A percentile compares a stretch with the other conserved stretches of the same genome.
These are phyloP conservation scores for Colletotrichum abscissum DNA, from an alignment of 2,329 filamentous ascomycete species.

Conservation along the genomic window DNA sequence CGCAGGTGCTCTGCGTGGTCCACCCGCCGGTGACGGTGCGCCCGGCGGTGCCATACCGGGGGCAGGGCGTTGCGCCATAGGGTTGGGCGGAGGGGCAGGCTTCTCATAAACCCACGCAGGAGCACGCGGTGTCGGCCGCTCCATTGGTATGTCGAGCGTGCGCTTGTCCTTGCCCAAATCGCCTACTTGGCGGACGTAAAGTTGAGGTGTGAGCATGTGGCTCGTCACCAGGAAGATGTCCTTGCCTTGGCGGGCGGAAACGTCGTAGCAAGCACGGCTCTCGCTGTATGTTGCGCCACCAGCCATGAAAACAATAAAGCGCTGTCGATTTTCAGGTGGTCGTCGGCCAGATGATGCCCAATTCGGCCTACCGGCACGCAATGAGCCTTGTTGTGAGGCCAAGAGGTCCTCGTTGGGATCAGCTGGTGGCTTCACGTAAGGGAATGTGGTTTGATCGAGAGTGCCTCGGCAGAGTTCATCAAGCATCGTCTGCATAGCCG, in stretches of 20 bases:
- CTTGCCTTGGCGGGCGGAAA: slow-evolving; percentile 76
- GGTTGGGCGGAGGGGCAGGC: slow-evolving; percentile 63
- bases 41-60: slow-evolving; percentile 40
- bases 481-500: slow-evolving; percentile 84
- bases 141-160: slow-evolving; percentile 82
- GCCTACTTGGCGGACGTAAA: slow-evolving; percentile 85
- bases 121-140: slow-evolving; percentile 82
- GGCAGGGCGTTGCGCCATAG: slow-evolving; percentile 44
- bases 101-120: slow-evolving; percentile 89
- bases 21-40: slow-evolving; percentile 34
- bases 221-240: slow-evolving; percentile 91
- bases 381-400: slow-evolving; percentile 73
- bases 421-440: slow-evolving; percentile 77
- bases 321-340: slow-evolving; percentile 83
- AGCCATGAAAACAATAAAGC: slow-evolving; percentile 93
- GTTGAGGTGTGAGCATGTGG: slow-evolving; percentile 89
- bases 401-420: slow-evolving; percentile 70
- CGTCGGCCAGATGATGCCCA: slow-evolving; percentile 88
- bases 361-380: slow-evolving; percentile 91
- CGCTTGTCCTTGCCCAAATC: slow-evolving; percentile 83
- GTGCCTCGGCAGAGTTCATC: slow-evolving; percentile 77
- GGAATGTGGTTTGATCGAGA: slow-evolving; percentile 75
- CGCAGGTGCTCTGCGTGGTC: slow-evolving; percentile 37
- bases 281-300: slow-evolving; percentile 96
- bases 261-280: slow-evolving; percentile 87